Conservation (phyloP, 768 basidiomycete genomes). For the Trametes cingulata region DNA sequence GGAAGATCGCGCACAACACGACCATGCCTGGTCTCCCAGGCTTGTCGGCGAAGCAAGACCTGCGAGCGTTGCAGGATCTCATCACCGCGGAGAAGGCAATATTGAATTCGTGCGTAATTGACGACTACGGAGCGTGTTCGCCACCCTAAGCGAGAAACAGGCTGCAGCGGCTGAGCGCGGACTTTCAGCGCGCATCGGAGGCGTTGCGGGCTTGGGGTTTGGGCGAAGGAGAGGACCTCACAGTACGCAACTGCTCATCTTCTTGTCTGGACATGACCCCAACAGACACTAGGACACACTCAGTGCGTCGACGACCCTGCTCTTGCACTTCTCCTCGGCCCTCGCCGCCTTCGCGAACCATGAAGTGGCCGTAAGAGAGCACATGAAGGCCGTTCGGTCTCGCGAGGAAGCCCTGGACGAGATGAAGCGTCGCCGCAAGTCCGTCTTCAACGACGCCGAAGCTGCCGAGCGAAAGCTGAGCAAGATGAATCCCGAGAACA, state of each 20-base stretch:
- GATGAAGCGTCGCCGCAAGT: slow-evolving; percentile 67
- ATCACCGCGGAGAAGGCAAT: slow-evolving; percentile 89
- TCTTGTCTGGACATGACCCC: not conserved
- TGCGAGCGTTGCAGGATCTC: slow-evolving; percentile 81
- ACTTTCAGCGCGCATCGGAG: slow-evolving; percentile 70
- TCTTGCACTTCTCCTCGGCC: slow-evolving; percentile 66
- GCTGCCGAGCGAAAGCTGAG: slow-evolving; percentile 83
- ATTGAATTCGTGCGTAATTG: slow-evolving; percentile 59
- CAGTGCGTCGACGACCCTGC: slow-evolving; percentile 63
- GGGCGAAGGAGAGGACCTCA: slow-evolving; percentile 83
- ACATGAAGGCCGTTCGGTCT: slow-evolving; percentile 81
- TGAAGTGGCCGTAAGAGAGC: slow-evolving; percentile 64
- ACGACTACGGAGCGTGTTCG: not conserved
- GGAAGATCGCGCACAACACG: slow-evolving; percentile 87
- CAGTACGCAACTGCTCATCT: slow-evolving; percentile 44
- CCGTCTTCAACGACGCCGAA: slow-evolving; percentile 70
- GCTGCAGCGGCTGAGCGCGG: slow-evolving; percentile 63
- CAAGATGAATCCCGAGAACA: slow-evolving; percentile 90
- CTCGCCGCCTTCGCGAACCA: slow-evolving; percentile 70
- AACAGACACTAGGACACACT: slow-evolving; percentile 62
- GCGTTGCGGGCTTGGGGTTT: slow-evolving; percentile 71
- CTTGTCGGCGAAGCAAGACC: slow-evolving; percentile 73
- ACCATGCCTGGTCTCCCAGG: slow-evolving; percentile 66
- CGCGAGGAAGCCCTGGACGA: slow-evolving; percentile 84
- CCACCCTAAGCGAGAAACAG: slow-evolving; percentile 7